Conservation (phyloP, 1,284 basidiomycete genomes). For the Mycosarcoma maydis region DNA sequence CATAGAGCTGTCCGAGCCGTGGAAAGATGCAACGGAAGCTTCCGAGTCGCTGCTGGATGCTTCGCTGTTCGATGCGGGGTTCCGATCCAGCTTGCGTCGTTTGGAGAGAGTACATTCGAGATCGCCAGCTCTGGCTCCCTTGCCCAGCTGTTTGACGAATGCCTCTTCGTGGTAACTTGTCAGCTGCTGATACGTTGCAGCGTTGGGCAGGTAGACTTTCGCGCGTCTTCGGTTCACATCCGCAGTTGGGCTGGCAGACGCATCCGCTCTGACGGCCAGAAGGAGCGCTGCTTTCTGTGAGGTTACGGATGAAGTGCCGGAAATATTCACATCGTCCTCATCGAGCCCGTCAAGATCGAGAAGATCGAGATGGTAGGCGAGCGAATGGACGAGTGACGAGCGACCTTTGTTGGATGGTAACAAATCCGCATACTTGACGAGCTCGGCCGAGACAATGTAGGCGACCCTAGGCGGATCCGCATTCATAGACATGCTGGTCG, state of each 20-base stretch:
- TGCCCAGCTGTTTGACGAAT: constrained; percentile 28
- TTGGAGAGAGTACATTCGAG: constrained; percentile 4
- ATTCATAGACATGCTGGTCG: constrained; percentile 11
- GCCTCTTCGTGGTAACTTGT: constrained; percentile 25
- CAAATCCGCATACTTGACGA: constrained; percentile 73
- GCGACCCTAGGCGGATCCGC: constrained; percentile 54
- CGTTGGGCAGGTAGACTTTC: constrained; percentile 5
- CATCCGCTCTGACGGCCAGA: neutral
- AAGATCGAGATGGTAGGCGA: constrained; percentile 67
- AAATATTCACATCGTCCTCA: neutral
- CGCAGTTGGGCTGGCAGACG: neutral
- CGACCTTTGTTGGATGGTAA: constrained; percentile 84
- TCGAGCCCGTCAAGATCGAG: constrained; percentile 29
- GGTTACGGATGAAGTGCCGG: neutral
- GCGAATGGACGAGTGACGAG: constrained; percentile 81
- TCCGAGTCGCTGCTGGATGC: constrained; percentile 2
- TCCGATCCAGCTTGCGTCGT: constrained; percentile 3
- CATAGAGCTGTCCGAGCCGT: neutral
- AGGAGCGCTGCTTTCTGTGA: too few species aligned
- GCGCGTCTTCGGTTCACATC: constrained; percentile 1
- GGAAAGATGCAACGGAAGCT: neutral
- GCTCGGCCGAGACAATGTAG: constrained; percentile 74
- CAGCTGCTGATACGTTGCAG: constrained; percentile 22
- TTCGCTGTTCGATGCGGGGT: neutral
- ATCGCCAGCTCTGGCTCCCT: constrained; percentile 1